A percentile compares a stretch with the other conserved stretches of the same genome.
Evolutionary conservation across 805 yeast species (phyloP).

Genomic region (Wickerhamomyces xylosicus): DNA sequence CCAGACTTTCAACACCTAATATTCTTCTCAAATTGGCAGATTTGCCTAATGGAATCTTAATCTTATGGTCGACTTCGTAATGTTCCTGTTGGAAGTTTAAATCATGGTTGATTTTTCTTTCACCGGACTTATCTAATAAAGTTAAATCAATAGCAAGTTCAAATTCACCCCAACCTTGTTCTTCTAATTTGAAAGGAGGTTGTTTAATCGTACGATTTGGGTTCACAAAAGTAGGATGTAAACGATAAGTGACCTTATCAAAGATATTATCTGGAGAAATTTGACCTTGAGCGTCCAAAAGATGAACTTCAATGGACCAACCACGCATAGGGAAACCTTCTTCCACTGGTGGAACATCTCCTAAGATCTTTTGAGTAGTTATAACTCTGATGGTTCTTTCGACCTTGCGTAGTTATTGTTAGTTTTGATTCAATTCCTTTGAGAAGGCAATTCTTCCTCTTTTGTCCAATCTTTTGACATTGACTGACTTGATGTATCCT

Average conservation of each 20-base stretch:
- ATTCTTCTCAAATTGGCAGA: conserved; percentile 57
- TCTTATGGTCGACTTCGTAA: conserved; percentile 68
- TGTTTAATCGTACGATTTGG: conserved; percentile 76
- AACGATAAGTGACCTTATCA: conserved; percentile 85
- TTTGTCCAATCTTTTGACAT: too few species aligned
- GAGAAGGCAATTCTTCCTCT: too few species aligned
- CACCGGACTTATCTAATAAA: conserved; percentile 80
- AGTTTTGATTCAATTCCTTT: too few species aligned
- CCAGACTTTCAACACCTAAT: conserved; percentile 21
- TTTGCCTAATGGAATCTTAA: conserved; percentile 67
- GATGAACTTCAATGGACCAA: conserved; percentile 74
- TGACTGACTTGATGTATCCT: too few species aligned
- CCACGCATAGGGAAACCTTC: conserved; percentile 90
- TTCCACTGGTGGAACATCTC: conserved; percentile 75
- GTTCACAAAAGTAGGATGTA: conserved; percentile 91
- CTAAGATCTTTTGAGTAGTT: conserved; percentile 74
- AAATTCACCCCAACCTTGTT: conserved; percentile 98
- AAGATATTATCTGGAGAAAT: conserved; percentile 80
- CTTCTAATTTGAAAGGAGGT: conserved; percentile 80
- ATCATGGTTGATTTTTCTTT: conserved; percentile 78
- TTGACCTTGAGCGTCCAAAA: conserved; percentile 72
- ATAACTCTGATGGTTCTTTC: conserved; percentile 83
- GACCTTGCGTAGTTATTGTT: conserved; percentile 34
- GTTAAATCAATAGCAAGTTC: conserved; percentile 76
- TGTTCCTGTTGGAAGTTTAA: conserved; percentile 73